phyloP scores from a whole-genome alignment of 225 moss, liverwort and hornwort genomes.

The Anthoceros angustus region DNA sequence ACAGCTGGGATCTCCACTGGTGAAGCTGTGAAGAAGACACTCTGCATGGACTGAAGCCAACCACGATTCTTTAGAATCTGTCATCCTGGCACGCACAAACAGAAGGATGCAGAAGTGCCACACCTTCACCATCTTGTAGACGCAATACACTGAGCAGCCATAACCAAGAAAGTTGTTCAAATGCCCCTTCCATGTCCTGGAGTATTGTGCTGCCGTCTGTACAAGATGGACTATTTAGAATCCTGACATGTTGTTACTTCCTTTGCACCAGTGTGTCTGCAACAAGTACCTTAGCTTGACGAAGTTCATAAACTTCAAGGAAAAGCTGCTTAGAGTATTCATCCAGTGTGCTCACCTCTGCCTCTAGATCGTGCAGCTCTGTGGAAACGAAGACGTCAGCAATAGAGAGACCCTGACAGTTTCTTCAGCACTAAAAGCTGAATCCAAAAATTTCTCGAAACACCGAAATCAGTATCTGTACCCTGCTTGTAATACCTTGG shows the following conservation, averaged over 20 bases:
- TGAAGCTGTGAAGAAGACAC: conserved; percentile 43
- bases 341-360: conserved; percentile 40
- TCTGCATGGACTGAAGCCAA: conserved; percentile 39
- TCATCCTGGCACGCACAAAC: background rate
- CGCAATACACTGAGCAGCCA: conserved; percentile 44
- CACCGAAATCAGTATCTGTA: background rate
- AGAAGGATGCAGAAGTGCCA: background rate
- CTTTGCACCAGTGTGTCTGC: conserved; percentile 10
- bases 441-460: background rate
- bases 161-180: conserved; percentile 44
- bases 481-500: background rate
- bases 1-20: background rate
- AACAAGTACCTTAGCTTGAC: conserved; percentile 36
- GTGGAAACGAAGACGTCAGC: background rate
- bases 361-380: conserved; percentile 38
- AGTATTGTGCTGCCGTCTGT: background rate
- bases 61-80: background rate
- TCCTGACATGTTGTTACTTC: conserved; percentile 30
- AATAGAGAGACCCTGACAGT: background rate
- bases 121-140: conserved; percentile 58
- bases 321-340: conserved; percentile 48
- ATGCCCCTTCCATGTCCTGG: conserved; percentile 54
- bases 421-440: background rate
- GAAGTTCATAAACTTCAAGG: conserved; percentile 47
- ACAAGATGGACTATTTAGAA: background rate